A percentile compares a stretch with the other conserved stretches of the same genome.
Evolutionary conservation across 2,329 filamentous ascomycete genomes (phyloP).

Genomic region (Fusarium tupiense): DNA sequence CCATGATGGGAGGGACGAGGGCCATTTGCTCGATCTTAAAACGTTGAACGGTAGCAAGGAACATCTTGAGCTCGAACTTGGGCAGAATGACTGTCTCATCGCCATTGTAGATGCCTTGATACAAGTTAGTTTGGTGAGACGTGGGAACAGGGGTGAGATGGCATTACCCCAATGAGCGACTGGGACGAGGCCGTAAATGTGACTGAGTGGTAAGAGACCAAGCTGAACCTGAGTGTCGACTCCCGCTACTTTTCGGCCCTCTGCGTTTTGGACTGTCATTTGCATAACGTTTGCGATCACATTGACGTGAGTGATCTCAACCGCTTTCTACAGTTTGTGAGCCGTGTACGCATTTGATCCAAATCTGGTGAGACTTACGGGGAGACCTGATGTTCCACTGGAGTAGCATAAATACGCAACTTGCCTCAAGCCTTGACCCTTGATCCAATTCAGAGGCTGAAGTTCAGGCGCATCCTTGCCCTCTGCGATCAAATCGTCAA

Average conservation of each 20-base stretch:
- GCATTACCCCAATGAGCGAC: slow-evolving; percentile 57
- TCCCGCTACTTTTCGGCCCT: slow-evolving; percentile 49
- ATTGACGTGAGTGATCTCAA: slow-evolving; percentile 83
- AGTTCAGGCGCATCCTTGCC: slow-evolving; percentile 65
- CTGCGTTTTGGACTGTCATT: slow-evolving; percentile 57
- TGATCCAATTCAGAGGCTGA: slow-evolving; percentile 66
- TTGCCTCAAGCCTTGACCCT: slow-evolving; percentile 73
- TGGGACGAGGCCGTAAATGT: slow-evolving; percentile 82
- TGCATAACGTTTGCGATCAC: slow-evolving; percentile 82
- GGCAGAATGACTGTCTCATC: slow-evolving; percentile 78
- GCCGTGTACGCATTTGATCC: background rate
- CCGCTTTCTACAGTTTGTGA: slow-evolving; percentile 70
- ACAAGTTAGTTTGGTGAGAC: slow-evolving; percentile 52
- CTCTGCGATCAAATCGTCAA: slow-evolving; percentile 72
- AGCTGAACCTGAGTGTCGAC: slow-evolving; percentile 60
- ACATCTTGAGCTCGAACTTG: slow-evolving; percentile 77
- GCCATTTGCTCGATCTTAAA: slow-evolving; percentile 75
- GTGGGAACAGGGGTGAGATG: background rate
- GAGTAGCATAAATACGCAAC: slow-evolving; percentile 83
- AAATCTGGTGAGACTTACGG: slow-evolving; percentile 57
- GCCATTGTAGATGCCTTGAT: slow-evolving; percentile 69
- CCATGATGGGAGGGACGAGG: slow-evolving; percentile 82
- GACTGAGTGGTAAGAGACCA: slow-evolving; percentile 81
- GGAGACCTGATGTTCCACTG: slow-evolving; percentile 81
- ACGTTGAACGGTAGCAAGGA: slow-evolving; percentile 70